phyloP scores from a whole-genome alignment of 768 basidiomycete genomes.

The Russula lepida region DNA sequence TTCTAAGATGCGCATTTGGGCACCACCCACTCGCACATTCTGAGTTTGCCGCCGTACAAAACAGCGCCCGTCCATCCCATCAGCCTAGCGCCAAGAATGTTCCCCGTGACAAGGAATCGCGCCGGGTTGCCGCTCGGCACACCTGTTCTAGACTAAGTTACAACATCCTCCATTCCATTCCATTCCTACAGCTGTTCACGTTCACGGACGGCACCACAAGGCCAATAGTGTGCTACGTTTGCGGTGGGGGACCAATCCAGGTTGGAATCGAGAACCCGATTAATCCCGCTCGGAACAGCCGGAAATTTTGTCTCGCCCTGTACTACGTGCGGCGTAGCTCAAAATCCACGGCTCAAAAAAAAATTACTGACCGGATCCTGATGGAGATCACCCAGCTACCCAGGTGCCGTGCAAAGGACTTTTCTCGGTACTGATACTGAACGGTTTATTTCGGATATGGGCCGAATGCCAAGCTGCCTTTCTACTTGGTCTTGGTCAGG shows the following conservation, averaged over 20 bases:
- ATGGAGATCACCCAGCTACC: not conserved
- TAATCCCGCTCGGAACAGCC: not conserved
- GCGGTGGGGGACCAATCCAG: no score
- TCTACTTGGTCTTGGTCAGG: not conserved
- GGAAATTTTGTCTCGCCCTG: not conserved
- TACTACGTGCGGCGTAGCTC: not conserved
- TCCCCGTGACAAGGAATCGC: not conserved
- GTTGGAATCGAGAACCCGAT: not conserved
- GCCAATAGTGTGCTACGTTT: no score
- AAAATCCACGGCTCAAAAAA: not conserved
- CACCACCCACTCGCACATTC: not conserved
- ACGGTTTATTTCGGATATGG: not conserved
- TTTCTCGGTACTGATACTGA: no score
- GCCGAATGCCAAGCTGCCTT: not conserved
- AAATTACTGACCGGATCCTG: not conserved
- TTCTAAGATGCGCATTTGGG: not conserved
- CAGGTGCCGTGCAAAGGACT: no score
- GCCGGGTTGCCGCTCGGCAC: no score
- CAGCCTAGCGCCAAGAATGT: not conserved
- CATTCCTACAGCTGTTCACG: no score
- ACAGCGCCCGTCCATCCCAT: no score
- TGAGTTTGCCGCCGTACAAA: not conserved
- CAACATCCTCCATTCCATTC: no score
- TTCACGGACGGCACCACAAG: no score
- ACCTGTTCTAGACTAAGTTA: no score